Evolutionary conservation across 768 basidiomycete genomes (phyloP), one percentile per base, ranked within the genome.

Genomic region (Pilatotrama ljubarskyi): DNA sequence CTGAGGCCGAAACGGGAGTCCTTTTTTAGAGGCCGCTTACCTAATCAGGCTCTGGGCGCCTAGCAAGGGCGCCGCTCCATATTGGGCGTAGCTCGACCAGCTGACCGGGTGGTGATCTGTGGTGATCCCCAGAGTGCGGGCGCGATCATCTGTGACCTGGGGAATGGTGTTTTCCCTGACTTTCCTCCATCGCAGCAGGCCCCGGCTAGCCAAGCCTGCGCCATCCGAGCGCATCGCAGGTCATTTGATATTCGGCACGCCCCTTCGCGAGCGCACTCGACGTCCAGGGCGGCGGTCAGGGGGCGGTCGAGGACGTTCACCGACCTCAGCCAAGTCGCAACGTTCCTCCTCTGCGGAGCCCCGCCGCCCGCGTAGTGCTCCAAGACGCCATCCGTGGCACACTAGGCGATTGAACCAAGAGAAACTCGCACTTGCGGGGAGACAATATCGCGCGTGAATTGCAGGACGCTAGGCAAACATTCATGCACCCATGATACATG

Each of bases 11-110:
- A 38, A 1, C 11, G 52, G 24, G 42, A 11, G 18, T 26, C 53
- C 58, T 36, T 55, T 55, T 61, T 55, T 41, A 61, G 53, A 50
- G 48, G 7, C 9, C 17, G 20, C 59, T 61, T 55, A 61, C 48
- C 9, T 61, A 61, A 61, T 17, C 59, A 38, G 10, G 24, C 25
- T n/a, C 26, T 1, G 3, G 24, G 58, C 43, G 44, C 42, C 35
- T 29, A 18, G 22, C 24, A 52, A 32, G 52, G 59, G 22, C 17
- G 20, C 37, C 17, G 25, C 15, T 29, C 59, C 59, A 14, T 18
- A 42, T 55, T 32, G 47, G 53, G 59, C 29, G 53, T 61, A 55
- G 59, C 25, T 29, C 47, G 47, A 20, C 48, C 59, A 55, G 47
- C 47, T 61, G 59, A 61, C 53, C 46, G 52, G 52, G 11, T 14